Conservation (phyloP, 441 rosid genomes). For the Syzygium syzygioides region DNA sequence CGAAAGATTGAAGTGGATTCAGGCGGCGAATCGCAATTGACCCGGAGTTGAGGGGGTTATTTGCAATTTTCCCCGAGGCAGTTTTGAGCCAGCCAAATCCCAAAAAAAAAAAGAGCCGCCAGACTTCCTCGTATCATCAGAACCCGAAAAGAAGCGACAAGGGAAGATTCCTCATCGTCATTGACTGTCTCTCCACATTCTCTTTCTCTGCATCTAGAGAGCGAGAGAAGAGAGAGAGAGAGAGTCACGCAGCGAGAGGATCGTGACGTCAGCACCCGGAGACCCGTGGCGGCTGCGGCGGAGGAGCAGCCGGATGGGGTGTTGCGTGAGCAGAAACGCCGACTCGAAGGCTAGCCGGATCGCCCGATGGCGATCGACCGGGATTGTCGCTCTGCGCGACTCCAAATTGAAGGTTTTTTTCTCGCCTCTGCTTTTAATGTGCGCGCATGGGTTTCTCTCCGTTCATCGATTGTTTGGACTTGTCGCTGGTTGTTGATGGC, state of each 20-base stretch:
- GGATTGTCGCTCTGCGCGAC: constrained; percentile 86
- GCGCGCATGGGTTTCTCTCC: not conserved
- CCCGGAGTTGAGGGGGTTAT: not conserved
- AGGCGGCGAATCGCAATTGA: not conserved
- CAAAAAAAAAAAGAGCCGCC: not conserved
- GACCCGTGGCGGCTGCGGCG: not conserved
- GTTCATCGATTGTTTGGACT: not conserved
- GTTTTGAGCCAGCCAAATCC: not conserved
- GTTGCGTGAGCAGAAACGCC: constrained; percentile 61
- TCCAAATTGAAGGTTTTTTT: constrained; percentile 69
- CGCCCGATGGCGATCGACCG: constrained; percentile 91
- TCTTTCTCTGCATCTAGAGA: not conserved
- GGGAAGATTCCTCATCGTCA: not conserved
- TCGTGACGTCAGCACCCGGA: not conserved
- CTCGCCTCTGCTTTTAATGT: not conserved
- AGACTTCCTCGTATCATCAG: not conserved
- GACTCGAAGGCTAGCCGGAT: constrained; percentile 63
- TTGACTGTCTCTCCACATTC: not conserved
- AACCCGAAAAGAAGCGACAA: not conserved
- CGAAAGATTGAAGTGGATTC: not conserved
- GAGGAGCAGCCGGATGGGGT: constrained; percentile 45
- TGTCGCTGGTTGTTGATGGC: not conserved
- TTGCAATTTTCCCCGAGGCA: not conserved
- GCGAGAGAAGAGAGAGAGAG: not conserved
- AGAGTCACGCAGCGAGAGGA: not conserved